Conservation (phyloP, 2,329 filamentous ascomycete genomes). For the Niveomyces coronatus region DNA sequence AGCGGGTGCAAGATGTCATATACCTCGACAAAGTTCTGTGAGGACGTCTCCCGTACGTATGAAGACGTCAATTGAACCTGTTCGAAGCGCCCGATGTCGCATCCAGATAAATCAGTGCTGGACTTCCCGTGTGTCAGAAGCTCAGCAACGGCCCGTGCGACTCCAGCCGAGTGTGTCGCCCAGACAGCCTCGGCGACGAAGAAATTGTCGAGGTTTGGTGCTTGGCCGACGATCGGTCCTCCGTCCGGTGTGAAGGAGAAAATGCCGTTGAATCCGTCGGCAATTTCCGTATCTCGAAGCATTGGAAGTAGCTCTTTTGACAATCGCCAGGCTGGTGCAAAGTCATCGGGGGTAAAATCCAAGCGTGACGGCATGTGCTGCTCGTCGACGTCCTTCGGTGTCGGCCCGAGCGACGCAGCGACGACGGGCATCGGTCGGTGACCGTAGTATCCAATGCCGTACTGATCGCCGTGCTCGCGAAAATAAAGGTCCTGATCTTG, state of each 20-base stretch:
- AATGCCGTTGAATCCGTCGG: constrained; percentile 54
- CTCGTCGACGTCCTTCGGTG: constrained; percentile 43
- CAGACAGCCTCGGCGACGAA: constrained; percentile 56
- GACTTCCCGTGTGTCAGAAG: constrained; percentile 46
- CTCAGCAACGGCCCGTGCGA: constrained; percentile 50
- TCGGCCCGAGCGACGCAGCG: constrained; percentile 42
- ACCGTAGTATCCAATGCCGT: constrained; percentile 54
- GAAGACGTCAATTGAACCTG: constrained; percentile 44
- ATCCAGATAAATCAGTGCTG: constrained; percentile 45
- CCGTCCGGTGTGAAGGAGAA: constrained; percentile 58
- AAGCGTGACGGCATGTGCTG: constrained; percentile 54
- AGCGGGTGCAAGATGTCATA: constrained; percentile 55
- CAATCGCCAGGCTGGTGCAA: constrained; percentile 48
- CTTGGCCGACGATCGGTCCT: constrained; percentile 47
- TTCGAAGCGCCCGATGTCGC: constrained; percentile 51
- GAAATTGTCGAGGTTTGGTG: constrained; percentile 49
- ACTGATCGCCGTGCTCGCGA: constrained; percentile 51
- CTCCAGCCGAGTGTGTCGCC: constrained; percentile 56
- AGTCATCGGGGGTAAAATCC: constrained; percentile 49
- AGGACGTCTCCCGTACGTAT: constrained; percentile 48
- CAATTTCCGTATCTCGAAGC: constrained; percentile 39
- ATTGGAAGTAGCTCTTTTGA: constrained; percentile 43
- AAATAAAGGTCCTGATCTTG: constrained; percentile 57
- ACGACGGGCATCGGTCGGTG: constrained; percentile 51
- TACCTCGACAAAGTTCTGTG: constrained; percentile 52